A percentile compares a stretch with the other conserved stretches of the same genome.
Evolutionary conservation across 768 basidiomycete species (phyloP).

Genomic region (Coprinopsis strossmayeri): DNA sequence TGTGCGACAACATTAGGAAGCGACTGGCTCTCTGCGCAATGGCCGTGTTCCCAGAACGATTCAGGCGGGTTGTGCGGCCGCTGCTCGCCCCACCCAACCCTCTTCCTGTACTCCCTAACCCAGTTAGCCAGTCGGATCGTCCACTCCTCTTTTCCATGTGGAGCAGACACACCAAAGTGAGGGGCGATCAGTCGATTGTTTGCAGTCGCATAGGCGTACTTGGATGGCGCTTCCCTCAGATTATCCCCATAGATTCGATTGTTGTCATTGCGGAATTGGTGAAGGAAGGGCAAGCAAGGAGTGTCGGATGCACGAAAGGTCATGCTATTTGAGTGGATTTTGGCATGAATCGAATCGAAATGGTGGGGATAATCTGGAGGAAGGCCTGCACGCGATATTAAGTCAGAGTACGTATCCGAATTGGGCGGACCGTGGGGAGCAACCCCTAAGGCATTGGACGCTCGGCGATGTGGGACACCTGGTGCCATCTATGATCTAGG

Average conservation of each 20-base stretch:
- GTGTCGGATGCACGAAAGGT: background rate
- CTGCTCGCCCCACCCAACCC: constrained; percentile 3
- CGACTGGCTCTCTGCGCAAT: constrained; percentile 8
- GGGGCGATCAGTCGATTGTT: background rate
- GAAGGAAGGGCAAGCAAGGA: background rate
- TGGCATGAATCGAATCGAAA: background rate
- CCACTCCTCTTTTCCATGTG: background rate
- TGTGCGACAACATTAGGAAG: constrained; percentile 5
- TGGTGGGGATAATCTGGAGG: background rate
- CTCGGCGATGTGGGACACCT: too few species aligned
- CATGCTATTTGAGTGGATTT: background rate
- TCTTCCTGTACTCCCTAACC: background rate
- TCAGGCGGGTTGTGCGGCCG: background rate
- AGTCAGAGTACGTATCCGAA: too few species aligned
- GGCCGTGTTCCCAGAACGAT: constrained; percentile 3
- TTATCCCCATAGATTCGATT: background rate
- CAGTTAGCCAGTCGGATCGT: background rate
- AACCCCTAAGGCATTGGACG: too few species aligned
- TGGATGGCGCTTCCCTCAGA: background rate
- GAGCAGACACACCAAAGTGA: background rate
- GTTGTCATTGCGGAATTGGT: background rate
- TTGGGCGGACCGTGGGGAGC: too few species aligned
- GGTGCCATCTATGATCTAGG: too few species aligned
- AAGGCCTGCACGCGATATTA: background rate
- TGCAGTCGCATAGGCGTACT: background rate